Evolutionary conservation across 2,329 filamentous ascomycete genomes (phyloP), one percentile per base, ranked within the genome.

Genomic region (Gyromitra esculenta): DNA sequence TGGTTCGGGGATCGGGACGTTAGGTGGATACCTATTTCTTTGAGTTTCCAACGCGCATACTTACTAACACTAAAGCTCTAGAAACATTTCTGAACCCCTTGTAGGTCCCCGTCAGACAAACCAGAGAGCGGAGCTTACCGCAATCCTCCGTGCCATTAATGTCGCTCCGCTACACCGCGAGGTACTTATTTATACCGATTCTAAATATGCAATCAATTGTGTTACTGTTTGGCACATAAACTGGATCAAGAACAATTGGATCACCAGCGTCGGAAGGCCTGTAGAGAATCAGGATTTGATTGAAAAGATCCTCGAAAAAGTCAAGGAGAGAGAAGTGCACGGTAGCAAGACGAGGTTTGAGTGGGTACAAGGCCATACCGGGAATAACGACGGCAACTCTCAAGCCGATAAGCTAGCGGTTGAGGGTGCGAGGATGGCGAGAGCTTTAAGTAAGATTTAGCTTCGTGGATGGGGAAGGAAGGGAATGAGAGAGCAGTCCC

Each of bases 101-200:
- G 84, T 87, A 66, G 93, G 93, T 65, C 86, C 87, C 15, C 86
- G 87, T 8, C 96, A 98, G 84, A 98, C 96, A 0, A 99, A 99
- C 82, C 93, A 98, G 83, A 92, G 96, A 1, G 96, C 95, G n/a
- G 96, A 99, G 85, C 86, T 99, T 75, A 94, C 92, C 31, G 96
- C 94, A 6, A 91, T 98, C 78, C 86, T 92, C 39, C 91, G 94
- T 73, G 94, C 94, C 0, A 86, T 98, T 25, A 90, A 97, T 81
- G 88, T 91, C 59, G 89, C 91, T 1, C 90, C 92, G 0, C 84
- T 88, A 15, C 86, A 90, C 74, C 87, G 91, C 73, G 86, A 89
- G 76, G 88, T 96, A 11, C 87, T 90, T 73, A 96, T 99, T 79
- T 88, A 91, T 82, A 94, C 91, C n/a, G 96, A 99, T 84, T 96